Evolutionary conservation across 2,329 filamentous ascomycete species (phyloP).

Genomic region (Cladophialophora carrionii): DNA sequence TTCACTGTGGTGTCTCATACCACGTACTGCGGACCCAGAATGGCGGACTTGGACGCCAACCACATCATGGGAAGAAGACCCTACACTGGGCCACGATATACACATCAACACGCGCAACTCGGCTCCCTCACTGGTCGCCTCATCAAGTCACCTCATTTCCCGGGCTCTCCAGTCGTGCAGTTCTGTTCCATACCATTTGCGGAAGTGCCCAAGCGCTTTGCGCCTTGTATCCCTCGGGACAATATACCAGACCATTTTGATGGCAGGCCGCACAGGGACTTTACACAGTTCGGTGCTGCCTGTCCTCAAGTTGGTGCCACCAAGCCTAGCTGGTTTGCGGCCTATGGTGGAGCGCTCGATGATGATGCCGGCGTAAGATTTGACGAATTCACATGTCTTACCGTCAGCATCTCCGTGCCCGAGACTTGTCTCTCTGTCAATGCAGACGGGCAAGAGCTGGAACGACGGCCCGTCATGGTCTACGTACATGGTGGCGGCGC

Average conservation of each 20-base stretch:
- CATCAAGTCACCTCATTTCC: conserved; percentile 14
- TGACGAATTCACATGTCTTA: conserved; percentile 24
- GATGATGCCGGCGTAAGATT: conserved; percentile 17
- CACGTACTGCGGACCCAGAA: neutral
- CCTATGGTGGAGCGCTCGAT: conserved; percentile 21
- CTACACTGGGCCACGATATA: conserved; percentile 19
- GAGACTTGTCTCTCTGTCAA: conserved; percentile 1
- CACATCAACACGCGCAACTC: conserved; percentile 19
- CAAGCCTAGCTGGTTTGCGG: conserved; percentile 12
- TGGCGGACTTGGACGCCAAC: neutral
- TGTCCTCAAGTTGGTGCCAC: conserved; percentile 24
- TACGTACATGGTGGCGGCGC: conserved; percentile 30
- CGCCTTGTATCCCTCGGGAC: conserved; percentile 12
- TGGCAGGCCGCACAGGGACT: conserved; percentile 20
- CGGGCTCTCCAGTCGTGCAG: conserved; percentile 13
- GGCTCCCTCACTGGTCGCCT: conserved; percentile 23
- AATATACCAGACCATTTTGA: conserved; percentile 23
- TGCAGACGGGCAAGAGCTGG: neutral
- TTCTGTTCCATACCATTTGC: conserved; percentile 27
- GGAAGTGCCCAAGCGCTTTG: conserved; percentile 23
- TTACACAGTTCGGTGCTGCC: conserved; percentile 26
- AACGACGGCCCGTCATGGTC: conserved; percentile 24
- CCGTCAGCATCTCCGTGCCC: conserved; percentile 26
- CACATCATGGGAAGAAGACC: neutral
- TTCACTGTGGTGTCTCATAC: neutral